These are phyloP conservation scores for Cutaneotrichosporon cavernicola DNA, from an alignment of 1,284 basidiomycete species.

Conservation along the genomic window DNA sequence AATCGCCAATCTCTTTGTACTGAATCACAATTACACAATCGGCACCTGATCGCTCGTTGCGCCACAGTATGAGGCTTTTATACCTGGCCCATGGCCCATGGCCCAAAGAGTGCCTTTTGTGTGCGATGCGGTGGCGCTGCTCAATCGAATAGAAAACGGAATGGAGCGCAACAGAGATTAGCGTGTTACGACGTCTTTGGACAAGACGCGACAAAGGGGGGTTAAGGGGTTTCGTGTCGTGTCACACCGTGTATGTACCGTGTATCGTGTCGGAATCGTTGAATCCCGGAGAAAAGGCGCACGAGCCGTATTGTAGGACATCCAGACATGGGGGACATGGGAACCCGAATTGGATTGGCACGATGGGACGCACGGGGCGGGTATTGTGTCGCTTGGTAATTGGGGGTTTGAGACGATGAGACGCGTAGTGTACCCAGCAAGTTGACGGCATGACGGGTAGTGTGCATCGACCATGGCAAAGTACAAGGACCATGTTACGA, in stretches of 20 bases:
- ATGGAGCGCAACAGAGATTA: not conserved
- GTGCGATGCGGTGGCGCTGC: not conserved
- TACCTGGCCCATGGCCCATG: not conserved
- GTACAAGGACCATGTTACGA: too few relatives aligned
- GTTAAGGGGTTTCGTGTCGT: not conserved
- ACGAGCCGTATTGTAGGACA: not conserved
- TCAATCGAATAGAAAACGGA: not conserved
- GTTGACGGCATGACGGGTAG: too few relatives aligned
- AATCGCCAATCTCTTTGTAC: not conserved
- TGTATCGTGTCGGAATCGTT: not conserved
- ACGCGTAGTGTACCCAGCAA: too few relatives aligned
- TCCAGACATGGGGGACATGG: too few relatives aligned
- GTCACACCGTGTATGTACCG: not conserved
- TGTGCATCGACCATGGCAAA: too few relatives aligned
- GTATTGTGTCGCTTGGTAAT: too few relatives aligned
- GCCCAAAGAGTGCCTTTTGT: not conserved
- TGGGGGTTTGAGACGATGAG: too few relatives aligned
- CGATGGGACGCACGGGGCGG: too few relatives aligned
- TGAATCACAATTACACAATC: not conserved
- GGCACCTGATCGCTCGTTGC: not conserved
- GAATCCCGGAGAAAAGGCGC: not conserved
- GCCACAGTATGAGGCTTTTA: not conserved
- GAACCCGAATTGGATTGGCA: too few relatives aligned
- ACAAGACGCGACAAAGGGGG: slow-evolving; percentile 1
- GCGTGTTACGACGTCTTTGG: not conserved